Evolutionary conservation across 2,329 filamentous ascomycete species (phyloP).

Genomic region (Claviceps sp.): DNA sequence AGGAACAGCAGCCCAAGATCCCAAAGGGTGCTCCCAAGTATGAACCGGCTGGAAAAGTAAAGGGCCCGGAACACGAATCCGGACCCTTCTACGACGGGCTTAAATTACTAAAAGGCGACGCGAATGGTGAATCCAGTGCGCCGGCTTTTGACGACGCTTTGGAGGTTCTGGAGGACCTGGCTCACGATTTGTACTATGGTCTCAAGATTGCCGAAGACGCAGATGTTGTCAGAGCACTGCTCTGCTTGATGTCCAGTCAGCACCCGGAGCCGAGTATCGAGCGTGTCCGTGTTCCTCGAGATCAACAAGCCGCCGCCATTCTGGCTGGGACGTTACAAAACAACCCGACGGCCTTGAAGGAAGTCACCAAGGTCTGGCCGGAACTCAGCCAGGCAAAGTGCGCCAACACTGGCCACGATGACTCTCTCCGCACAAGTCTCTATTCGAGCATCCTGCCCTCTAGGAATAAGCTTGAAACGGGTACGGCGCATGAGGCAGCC

Average conservation of each 20-base stretch:
- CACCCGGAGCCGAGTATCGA: constrained; percentile 14
- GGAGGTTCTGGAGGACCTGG: constrained; percentile 45
- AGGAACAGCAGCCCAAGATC: constrained; percentile 19
- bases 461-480: constrained; percentile 8
- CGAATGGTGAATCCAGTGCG: constrained; percentile 11
- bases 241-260: constrained; percentile 37
- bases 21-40: constrained; percentile 41
- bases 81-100: constrained; percentile 28
- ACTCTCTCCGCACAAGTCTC: constrained; percentile 22
- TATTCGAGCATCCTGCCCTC: constrained; percentile 28
- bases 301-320: constrained; percentile 42
- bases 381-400: constrained; percentile 27
- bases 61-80: constrained; percentile 28
- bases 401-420: constrained; percentile 10
- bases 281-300: constrained; percentile 20
- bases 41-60: constrained; percentile 43
- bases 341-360: constrained; percentile 46
- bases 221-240: constrained; percentile 37
- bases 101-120: constrained; percentile 33
- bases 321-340: constrained; percentile 48
- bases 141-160: constrained; percentile 36
- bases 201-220: constrained; percentile 45
- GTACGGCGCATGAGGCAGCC: constrained; percentile 11
- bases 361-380: constrained; percentile 36
- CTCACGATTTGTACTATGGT: constrained; percentile 59